Conservation (phyloP, 1,284 basidiomycete species). For the Trametes pubescens region DNA sequence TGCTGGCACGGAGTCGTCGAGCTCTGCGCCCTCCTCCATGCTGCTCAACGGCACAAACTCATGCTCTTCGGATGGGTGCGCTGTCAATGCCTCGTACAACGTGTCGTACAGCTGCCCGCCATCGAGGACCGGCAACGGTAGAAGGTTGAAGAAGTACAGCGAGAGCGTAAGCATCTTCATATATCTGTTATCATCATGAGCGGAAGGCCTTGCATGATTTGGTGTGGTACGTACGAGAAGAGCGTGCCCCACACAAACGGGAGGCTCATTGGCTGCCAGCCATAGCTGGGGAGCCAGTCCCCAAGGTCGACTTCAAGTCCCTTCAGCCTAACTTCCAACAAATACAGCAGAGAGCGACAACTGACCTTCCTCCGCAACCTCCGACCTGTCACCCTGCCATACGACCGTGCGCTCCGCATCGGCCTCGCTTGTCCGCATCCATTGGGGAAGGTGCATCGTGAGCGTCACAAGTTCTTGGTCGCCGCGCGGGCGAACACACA, state of each 20-base stretch:
- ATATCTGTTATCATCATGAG: slow-evolving; percentile 54
- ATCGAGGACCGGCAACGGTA: slow-evolving; percentile 71
- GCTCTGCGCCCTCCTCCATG: slow-evolving; percentile 19
- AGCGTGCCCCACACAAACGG: slow-evolving; percentile 49
- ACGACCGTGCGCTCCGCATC: slow-evolving; percentile 50
- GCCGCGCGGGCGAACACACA: slow-evolving; percentile 57
- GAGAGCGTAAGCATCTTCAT: slow-evolving; percentile 68
- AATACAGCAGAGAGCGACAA: not conserved
- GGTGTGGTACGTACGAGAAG: slow-evolving; percentile 52
- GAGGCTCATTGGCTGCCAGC: slow-evolving; percentile 55
- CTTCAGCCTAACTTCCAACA: not conserved
- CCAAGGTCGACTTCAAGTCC: slow-evolving; percentile 60
- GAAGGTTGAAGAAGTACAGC: slow-evolving; percentile 75
- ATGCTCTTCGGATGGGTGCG: not conserved
- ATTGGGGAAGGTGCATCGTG: slow-evolving; percentile 39
- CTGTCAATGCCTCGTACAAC: slow-evolving; percentile 17
- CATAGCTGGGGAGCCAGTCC: slow-evolving; percentile 53
- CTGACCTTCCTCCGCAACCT: slow-evolving; percentile 76
- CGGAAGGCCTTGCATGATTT: not conserved
- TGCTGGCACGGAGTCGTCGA: too few species aligned
- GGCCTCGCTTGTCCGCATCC: slow-evolving; percentile 16
- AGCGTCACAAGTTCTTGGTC: slow-evolving; percentile 60
- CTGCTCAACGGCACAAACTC: slow-evolving; percentile 3
- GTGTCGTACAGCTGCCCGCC: slow-evolving; percentile 58
- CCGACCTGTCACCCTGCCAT: slow-evolving; percentile 74